Evolutionary conservation across 2,329 filamentous ascomycete species (phyloP).

Genomic region (Nemania sp.): DNA sequence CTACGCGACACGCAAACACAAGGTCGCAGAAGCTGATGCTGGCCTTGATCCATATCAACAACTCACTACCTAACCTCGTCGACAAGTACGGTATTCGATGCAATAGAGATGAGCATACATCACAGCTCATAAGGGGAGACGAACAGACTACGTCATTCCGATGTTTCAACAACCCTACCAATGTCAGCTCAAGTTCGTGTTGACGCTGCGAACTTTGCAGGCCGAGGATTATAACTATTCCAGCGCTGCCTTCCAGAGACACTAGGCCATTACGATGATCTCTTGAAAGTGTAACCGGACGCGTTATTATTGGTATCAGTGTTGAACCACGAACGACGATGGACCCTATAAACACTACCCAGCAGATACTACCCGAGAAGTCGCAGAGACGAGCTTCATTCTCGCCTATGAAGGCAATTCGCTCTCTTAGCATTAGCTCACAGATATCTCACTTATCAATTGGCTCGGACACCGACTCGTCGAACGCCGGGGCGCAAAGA

Average conservation of each 20-base stretch:
- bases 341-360: constrained; percentile 44
- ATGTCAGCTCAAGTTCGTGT: constrained; percentile 25
- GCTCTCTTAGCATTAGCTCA: constrained; percentile 51
- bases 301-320: constrained; percentile 13
- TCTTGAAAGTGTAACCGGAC: constrained; percentile 5
- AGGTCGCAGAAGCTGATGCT: constrained; percentile 1
- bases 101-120: constrained; percentile 10
- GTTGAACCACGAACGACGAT: constrained; percentile 40
- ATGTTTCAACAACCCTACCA: constrained; percentile 12
- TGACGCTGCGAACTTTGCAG: constrained; percentile 10
- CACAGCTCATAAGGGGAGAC: constrained; percentile 8
- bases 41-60: constrained; percentile 6
- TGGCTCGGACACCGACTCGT: constrained; percentile 46
- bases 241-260: neutral
- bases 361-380: constrained; percentile 40
- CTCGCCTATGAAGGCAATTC: constrained; percentile 49
- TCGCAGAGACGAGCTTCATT: constrained; percentile 49
- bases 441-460: constrained; percentile 46
- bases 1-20: neutral
- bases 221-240: neutral
- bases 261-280: constrained; percentile 22
- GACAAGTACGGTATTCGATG: constrained; percentile 1
- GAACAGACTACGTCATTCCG: constrained; percentile 20
- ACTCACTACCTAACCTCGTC: neutral
- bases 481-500: constrained; percentile 40